Conservation (phyloP, 768 basidiomycete genomes). For the Mycena rebaudengoi region DNA sequence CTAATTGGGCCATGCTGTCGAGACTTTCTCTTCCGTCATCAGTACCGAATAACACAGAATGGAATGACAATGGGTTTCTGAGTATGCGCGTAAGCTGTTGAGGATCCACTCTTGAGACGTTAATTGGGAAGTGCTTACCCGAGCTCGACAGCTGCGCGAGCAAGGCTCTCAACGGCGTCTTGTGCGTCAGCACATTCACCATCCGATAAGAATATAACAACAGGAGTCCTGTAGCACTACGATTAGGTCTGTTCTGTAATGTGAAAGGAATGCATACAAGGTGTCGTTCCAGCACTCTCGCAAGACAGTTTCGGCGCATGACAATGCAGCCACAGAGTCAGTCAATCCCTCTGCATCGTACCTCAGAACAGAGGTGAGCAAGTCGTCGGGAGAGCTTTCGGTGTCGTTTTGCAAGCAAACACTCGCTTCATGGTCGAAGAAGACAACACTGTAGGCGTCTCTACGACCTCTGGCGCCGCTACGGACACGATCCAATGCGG, state of each 20-base stretch:
- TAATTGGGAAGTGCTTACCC: constrained; percentile 43
- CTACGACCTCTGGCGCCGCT: constrained; percentile 38
- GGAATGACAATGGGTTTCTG: constrained; percentile 66
- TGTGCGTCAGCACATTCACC: constrained; percentile 55
- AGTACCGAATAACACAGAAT: constrained; percentile 65
- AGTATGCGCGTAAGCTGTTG: too few species aligned
- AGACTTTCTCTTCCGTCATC: constrained; percentile 35
- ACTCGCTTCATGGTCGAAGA: constrained; percentile 45
- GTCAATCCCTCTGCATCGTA: constrained; percentile 47
- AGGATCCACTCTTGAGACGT: neutral
- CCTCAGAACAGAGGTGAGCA: constrained; percentile 49
- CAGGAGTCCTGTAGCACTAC: constrained; percentile 46
- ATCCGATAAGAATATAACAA: constrained; percentile 66
- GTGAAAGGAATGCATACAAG: constrained; percentile 40
- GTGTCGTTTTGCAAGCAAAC: constrained; percentile 55
- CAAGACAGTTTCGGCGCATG: constrained; percentile 47
- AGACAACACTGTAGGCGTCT: constrained; percentile 65
- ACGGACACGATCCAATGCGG: constrained; percentile 37
- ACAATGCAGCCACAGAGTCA: constrained; percentile 52
- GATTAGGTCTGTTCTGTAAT: neutral
- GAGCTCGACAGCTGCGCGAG: constrained; percentile 49
- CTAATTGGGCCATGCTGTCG: constrained; percentile 61
- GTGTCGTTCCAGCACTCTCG: constrained; percentile 59
- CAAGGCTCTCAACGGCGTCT: constrained; percentile 46
- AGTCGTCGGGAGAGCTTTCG: constrained; percentile 49